phyloP scores from a whole-genome alignment of 2,329 filamentous ascomycete species.

The Sporothrix euskadiensis region DNA sequence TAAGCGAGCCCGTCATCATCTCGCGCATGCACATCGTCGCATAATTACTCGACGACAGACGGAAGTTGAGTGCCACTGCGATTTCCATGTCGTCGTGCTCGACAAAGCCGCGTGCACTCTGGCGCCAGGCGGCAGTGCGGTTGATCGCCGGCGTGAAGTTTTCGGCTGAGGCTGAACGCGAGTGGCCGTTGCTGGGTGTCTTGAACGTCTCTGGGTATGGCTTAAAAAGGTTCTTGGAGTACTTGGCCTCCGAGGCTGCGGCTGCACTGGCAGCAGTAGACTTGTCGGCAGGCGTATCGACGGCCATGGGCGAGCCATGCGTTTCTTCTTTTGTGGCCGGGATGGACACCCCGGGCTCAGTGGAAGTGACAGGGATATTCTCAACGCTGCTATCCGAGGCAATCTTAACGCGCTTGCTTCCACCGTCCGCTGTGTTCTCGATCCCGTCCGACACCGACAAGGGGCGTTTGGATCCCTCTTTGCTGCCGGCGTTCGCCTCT shows the following conservation, averaged over 20 bases:
- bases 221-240: slow-evolving; percentile 31
- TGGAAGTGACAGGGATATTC: not conserved
- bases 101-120: slow-evolving; percentile 25
- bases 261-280: not conserved
- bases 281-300: not conserved
- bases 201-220: not conserved
- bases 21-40: slow-evolving; percentile 44
- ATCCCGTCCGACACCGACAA: slow-evolving; percentile 36
- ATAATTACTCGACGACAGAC: slow-evolving; percentile 43
- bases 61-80: slow-evolving; percentile 43
- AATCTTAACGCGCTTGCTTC: slow-evolving; percentile 47
- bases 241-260: not conserved
- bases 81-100: slow-evolving; percentile 38
- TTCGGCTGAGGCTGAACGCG: not conserved
- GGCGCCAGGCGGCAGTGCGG: slow-evolving; percentile 29
- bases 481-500: not conserved
- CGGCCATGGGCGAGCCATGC: slow-evolving; percentile 2
- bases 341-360: not conserved
- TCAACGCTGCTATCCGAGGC: not conserved
- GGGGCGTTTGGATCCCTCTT: slow-evolving; percentile 27
- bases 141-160: slow-evolving; percentile 29
- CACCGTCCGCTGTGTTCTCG: slow-evolving; percentile 43
- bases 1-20: slow-evolving; percentile 35
- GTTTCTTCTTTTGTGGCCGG: not conserved
- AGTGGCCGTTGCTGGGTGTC: not conserved